A percentile compares a stretch with the other conserved stretches of the same genome.
phyloP scores from a whole-genome alignment of 352 stramenopile genomes.

The Globisporangium cederbergense region DNA sequence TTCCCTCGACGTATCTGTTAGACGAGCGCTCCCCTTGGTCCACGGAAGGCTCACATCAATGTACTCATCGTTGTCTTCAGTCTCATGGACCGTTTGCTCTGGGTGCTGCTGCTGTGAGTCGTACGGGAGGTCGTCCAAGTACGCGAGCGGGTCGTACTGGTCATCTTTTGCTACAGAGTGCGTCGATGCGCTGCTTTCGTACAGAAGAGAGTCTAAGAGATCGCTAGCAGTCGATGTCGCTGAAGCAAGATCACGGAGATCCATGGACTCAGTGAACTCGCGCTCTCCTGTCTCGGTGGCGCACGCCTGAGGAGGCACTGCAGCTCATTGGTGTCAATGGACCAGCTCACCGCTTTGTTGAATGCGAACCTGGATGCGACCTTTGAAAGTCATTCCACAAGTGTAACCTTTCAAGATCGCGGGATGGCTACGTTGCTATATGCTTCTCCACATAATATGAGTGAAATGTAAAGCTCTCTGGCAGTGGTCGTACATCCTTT shows the following conservation, averaged over 20 bases:
- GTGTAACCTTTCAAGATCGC: background rate
- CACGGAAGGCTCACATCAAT: conserved; percentile 16
- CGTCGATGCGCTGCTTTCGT: background rate
- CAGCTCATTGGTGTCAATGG: too few relatives aligned
- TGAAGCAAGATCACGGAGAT: background rate
- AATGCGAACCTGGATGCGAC: too few relatives aligned
- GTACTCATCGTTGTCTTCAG: conserved; percentile 2
- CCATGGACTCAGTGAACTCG: background rate
- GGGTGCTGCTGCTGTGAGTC: background rate
- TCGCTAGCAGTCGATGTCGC: background rate
- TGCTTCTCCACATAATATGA: too few relatives aligned
- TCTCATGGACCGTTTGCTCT: background rate
- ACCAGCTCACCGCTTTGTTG: too few relatives aligned
- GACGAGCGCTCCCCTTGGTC: background rate
- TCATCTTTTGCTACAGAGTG: background rate
- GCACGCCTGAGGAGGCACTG: too few relatives aligned
- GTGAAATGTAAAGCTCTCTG: too few relatives aligned
- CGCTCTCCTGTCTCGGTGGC: background rate
- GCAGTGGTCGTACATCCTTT: background rate
- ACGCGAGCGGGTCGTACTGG: conserved; percentile 8
- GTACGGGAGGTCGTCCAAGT: conserved; percentile 12
- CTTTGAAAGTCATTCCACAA: too few relatives aligned
- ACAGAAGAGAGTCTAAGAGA: background rate
- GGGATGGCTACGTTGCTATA: too few relatives aligned
- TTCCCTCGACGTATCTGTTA: background rate